Conservation (phyloP, 495 filamentous ascomycete species). For the Penicillium pancosmium region DNA sequence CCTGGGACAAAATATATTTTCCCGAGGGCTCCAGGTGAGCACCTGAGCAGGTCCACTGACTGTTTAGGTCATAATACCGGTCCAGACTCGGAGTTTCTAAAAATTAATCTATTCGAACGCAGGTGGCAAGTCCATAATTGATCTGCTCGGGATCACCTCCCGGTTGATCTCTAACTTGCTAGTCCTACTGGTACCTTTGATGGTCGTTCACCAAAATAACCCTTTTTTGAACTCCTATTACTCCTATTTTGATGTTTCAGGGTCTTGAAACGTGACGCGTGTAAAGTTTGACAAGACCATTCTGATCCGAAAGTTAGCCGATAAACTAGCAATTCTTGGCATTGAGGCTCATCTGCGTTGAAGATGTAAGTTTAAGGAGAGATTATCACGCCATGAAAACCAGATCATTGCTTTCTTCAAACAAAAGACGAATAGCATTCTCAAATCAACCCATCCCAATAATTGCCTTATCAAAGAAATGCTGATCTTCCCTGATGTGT, state of each 20-base stretch:
- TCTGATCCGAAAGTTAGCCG: not conserved
- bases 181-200: not conserved
- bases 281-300: not conserved
- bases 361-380: not conserved
- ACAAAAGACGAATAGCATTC: not conserved
- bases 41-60: no score
- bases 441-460: not conserved
- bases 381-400: not conserved
- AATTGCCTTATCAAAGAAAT: constrained; percentile 1
- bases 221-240: not conserved
- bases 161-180: not conserved
- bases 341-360: not conserved
- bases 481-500: not conserved
- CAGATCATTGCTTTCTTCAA: not conserved
- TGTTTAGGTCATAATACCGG: no score
- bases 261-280: not conserved
- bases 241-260: not conserved
- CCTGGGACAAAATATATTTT: no score
- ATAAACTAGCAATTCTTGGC: not conserved
- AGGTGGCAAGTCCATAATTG: not conserved
- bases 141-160: not conserved
- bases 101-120: not conserved
- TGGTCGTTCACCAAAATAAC: not conserved
- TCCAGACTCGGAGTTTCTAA: no score
- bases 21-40: no score